Conservation (phyloP, 2,329 filamentous ascomycete genomes). For the Ascocoryne sarcoides region DNA sequence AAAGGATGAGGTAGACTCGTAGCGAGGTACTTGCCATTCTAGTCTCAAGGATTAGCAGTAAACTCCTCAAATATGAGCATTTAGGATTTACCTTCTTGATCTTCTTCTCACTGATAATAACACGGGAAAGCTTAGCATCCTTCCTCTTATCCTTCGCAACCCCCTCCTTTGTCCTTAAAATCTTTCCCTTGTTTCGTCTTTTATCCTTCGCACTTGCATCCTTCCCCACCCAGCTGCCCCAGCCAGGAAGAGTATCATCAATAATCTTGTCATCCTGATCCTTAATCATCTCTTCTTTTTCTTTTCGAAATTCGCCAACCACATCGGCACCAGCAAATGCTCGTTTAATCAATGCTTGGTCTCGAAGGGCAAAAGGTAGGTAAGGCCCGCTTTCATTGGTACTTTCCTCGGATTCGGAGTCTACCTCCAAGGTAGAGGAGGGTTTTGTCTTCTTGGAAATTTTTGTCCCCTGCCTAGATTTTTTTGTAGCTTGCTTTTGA, state of each 20-base stretch:
- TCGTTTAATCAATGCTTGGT: slow-evolving; percentile 63
- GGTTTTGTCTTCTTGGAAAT: neutral
- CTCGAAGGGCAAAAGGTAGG: slow-evolving; percentile 48
- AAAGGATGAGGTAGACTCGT: slow-evolving; percentile 80
- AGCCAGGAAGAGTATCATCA: slow-evolving; percentile 82
- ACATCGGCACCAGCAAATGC: slow-evolving; percentile 88
- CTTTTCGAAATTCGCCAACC: slow-evolving; percentile 66
- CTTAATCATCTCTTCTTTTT: slow-evolving; percentile 63
- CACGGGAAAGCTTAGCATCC: slow-evolving; percentile 72
- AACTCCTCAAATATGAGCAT: neutral
- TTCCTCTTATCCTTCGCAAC: slow-evolving; percentile 68
- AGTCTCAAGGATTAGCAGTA: slow-evolving; percentile 5
- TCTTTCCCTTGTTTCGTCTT: slow-evolving; percentile 51
- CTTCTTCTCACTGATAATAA: slow-evolving; percentile 88
- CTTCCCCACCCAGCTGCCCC: slow-evolving; percentile 85
- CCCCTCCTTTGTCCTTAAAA: slow-evolving; percentile 60
- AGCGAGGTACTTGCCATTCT: slow-evolving; percentile 84
- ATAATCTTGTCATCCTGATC: slow-evolving; percentile 78
- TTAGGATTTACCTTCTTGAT: slow-evolving; percentile 63
- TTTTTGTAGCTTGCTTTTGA: slow-evolving; percentile 18
- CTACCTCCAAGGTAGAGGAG: slow-evolving; percentile 19
- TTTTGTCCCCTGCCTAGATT: slow-evolving; percentile 4
- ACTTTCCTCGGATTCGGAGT: slow-evolving; percentile 26
- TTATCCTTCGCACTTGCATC: slow-evolving; percentile 66
- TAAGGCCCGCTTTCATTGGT: slow-evolving; percentile 41